Conservation (phyloP, 495 filamentous ascomycete species). For the Penicillium atrosanguineum region DNA sequence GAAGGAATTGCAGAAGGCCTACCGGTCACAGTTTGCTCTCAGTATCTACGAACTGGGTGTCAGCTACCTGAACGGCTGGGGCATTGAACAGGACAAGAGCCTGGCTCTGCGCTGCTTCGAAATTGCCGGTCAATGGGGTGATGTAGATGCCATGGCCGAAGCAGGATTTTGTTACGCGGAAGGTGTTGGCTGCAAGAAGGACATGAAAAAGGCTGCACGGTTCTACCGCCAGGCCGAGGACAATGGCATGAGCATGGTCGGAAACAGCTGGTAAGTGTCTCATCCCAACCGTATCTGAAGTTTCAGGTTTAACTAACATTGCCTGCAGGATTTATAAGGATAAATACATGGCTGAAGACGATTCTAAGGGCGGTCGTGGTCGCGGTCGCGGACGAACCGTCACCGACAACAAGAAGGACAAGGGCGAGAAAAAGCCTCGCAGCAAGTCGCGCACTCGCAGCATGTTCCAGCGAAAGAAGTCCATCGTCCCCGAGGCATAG, state of each 20-base stretch:
- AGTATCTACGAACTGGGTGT: constrained; percentile 95
- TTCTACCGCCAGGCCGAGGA: constrained; percentile 88
- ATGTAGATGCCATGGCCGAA: constrained; percentile 87
- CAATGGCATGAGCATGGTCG: constrained; percentile 95
- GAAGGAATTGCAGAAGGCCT: constrained; percentile 68
- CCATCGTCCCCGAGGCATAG: constrained; percentile 33
- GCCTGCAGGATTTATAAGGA: constrained; percentile 81
- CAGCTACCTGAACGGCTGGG: constrained; percentile 98
- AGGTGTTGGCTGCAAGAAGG: constrained; percentile 86
- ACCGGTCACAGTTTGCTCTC: constrained; percentile 87
- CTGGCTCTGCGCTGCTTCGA: constrained; percentile 92
- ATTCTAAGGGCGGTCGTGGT: constrained; percentile 27
- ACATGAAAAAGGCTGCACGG: constrained; percentile 88
- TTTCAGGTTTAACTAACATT: constrained; percentile 9
- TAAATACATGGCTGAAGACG: constrained; percentile 85
- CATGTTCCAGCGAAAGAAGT: constrained; percentile 66
- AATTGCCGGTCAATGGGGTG: constrained; percentile 95
- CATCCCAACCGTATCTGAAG: background rate
- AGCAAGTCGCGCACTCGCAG: constrained; percentile 65
- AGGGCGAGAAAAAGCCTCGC: constrained; percentile 55
- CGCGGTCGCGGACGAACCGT: constrained; percentile 38
- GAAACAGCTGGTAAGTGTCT: constrained; percentile 84
- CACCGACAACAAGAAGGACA: constrained; percentile 50
- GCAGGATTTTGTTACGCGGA: constrained; percentile 86
- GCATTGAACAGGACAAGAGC: constrained; percentile 85